These are phyloP conservation scores for Bryoglossum gracile DNA, from an alignment of 495 filamentous ascomycete genomes.

Conservation along the genomic window DNA sequence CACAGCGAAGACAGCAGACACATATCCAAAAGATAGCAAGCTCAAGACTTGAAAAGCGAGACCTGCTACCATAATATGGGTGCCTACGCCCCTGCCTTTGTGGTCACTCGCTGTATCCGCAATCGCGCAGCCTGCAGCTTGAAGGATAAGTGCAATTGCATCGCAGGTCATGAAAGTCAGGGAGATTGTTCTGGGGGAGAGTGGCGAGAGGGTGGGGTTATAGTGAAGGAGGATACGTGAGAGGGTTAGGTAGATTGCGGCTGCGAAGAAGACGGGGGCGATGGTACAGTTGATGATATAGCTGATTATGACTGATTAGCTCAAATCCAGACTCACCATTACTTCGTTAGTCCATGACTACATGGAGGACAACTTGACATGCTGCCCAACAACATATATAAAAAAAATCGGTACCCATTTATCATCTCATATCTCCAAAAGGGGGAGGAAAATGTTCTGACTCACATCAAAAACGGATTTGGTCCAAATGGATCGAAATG, in stretches of 20 bases:
- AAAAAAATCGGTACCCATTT: not conserved
- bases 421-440: not conserved
- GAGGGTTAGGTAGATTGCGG: conserved; percentile 56
- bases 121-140: conserved; percentile 55
- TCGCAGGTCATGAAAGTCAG: conserved; percentile 50
- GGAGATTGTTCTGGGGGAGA: conserved; percentile 46
- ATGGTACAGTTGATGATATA: conserved; percentile 44
- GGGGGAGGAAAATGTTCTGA: not conserved
- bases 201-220: conserved; percentile 44
- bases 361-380: too few relatives aligned
- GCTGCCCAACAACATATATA: too few relatives aligned
- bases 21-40: conserved; percentile 39
- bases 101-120: conserved; percentile 40
- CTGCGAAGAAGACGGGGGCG: conserved; percentile 56
- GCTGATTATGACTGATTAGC: too few relatives aligned
- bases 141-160: conserved; percentile 52
- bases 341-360: too few relatives aligned
- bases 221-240: conserved; percentile 49
- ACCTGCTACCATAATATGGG: conserved; percentile 60
- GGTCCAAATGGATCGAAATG: conserved; percentile 33
- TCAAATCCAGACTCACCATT: too few relatives aligned
- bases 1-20: conserved; percentile 36
- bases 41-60: conserved; percentile 50
- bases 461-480: conserved; percentile 29
- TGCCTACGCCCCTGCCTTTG: conserved; percentile 33